Evolutionary conservation across 345 rosid genomes (phyloP), one percentile per base, ranked within the genome.

Genomic region (Pseudoturritis turrita): DNA sequence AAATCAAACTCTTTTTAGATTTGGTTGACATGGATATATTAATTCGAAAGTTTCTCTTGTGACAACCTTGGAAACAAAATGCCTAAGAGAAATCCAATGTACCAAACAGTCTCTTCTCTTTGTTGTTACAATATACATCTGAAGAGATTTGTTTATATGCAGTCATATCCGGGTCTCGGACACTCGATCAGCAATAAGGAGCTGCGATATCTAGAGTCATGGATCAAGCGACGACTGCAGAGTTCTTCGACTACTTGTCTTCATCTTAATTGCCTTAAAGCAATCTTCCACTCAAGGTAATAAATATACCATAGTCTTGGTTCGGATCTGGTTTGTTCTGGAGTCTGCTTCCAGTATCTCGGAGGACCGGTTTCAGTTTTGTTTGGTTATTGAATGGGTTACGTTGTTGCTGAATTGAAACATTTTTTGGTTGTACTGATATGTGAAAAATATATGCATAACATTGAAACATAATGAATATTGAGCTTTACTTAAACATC

Each of bases 131-230:
- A 7, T 8, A 7, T 33, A 33, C 36, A 33, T 33, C 1, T 62
- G 28, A 45, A 25, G 54, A 4, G 47, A 22, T 23, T 14, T 55
- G 21, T 62, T n/a, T 10, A 44, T 70, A 13, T 68, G 44, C 84
- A 87, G 87, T 87, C 86, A 43, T 84, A 88, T 66, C 86, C 89
- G 65, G 81, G 84, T 79, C 90, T 88, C 33, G 86, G 75, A 43
- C 95, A 90, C 68, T 81, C 89, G 26, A 81, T 87, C 67, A 79
- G 63, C 86, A 55, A 78, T 2, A 82, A 79, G 60, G 92, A 85
- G 83, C 81, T 87, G 62, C 63, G 3, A 62, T 65, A 80, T 80
- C 78, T 87, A 22, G 88, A 83, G 77, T 82, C 88, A 43, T 91
- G 91, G 96, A 87, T 88, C 81, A 88, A 83, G 77, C 37, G 77